Base-by-base conservation (phyloP, 768 basidiomycete species). In the Podaxis pistillaris region DNA sequence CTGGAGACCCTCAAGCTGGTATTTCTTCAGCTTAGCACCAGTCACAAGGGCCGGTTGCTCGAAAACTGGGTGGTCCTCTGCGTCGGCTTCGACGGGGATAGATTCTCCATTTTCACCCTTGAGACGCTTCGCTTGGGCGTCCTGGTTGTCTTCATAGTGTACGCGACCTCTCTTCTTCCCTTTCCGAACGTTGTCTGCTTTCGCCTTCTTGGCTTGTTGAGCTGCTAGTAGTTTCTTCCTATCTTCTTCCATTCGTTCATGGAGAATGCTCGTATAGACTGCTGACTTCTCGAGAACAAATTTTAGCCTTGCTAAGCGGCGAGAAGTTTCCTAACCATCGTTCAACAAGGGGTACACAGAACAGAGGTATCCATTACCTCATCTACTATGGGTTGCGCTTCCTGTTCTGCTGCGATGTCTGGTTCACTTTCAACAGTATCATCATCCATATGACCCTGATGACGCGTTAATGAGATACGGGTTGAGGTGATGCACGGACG, bases 1-100 rank as follows among this genome's bases (percentile, higher is more conserved):
- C 65, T 96, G 91, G 15, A 97, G 83, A 0, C 96, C 96, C 56
- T 95, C 92, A 1, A 98, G 83, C 71, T 99, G 96, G 71, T 97
- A 98, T 37, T 89, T 83, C 70, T 94, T 94, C 64, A 98, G 74
- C 61, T 78, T 90, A 0, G 87, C 94, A 4, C 96, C 96, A 0
- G 94, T 94, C 44, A 99, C 78, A 17, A 94, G 75, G 1, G 80
- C 73, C 0, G 94, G 91, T 70, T 98, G 96, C 55, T 84, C 74
- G 66, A 91, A 89, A 28, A 79, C 72, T 6, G 56, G 61, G 17
- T 67, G 67, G 8, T 49, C 58, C 9, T 67, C 66, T 9, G 63
- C 63, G 15, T 60, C 66, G 6, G 63, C 63, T 9, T 60, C 66
- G 40, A 55, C 54, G 19, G 56, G 44, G 22, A 71, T 49, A 50